Evolutionary conservation across 805 yeast species (phyloP).

Genomic region (Metschnikowia koreensis): DNA sequence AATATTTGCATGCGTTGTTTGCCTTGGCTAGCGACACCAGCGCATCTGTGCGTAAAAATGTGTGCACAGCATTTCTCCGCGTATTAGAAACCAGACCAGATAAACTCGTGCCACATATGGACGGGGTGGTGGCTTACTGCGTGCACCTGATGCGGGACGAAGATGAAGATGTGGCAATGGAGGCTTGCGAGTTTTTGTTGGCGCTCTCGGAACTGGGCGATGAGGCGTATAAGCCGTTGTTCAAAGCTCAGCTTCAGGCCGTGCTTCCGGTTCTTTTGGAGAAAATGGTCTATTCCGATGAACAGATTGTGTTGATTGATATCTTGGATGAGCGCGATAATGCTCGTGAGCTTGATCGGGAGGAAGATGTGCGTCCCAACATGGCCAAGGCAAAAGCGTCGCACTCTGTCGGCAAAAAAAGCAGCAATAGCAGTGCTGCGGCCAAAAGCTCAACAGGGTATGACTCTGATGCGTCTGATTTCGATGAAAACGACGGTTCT

Average conservation of each 20-base stretch:
- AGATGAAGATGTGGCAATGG: slow-evolving; percentile 77
- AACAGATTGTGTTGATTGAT: slow-evolving; percentile 65
- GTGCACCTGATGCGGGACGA: slow-evolving; percentile 67
- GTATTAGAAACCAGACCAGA: slow-evolving; percentile 79
- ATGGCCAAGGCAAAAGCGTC: slow-evolving; percentile 61
- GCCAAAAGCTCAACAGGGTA: neutral
- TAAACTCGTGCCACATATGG: slow-evolving; percentile 72
- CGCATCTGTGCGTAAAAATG: slow-evolving; percentile 62
- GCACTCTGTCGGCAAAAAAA: slow-evolving; percentile 25
- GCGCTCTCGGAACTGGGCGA: slow-evolving; percentile 51
- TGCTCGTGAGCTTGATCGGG: slow-evolving; percentile 73
- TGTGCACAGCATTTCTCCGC: slow-evolving; percentile 72
- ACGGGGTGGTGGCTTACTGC: slow-evolving; percentile 83
- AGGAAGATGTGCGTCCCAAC: slow-evolving; percentile 83
- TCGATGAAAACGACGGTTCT: slow-evolving; percentile 31
- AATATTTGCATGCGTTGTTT: slow-evolving; percentile 62
- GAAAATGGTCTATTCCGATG: slow-evolving; percentile 86
- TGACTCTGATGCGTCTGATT: slow-evolving; percentile 1
- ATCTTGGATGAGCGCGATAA: slow-evolving; percentile 71
- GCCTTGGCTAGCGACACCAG: slow-evolving; percentile 61
- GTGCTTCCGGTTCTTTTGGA: slow-evolving; percentile 76
- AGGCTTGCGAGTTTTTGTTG: slow-evolving; percentile 89
- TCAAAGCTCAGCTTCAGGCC: slow-evolving; percentile 55
- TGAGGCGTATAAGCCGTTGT: slow-evolving; percentile 26
- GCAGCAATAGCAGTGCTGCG: neutral